Evolutionary conservation across 345 rosid genomes (phyloP).

Genomic region (Populus nigra): DNA sequence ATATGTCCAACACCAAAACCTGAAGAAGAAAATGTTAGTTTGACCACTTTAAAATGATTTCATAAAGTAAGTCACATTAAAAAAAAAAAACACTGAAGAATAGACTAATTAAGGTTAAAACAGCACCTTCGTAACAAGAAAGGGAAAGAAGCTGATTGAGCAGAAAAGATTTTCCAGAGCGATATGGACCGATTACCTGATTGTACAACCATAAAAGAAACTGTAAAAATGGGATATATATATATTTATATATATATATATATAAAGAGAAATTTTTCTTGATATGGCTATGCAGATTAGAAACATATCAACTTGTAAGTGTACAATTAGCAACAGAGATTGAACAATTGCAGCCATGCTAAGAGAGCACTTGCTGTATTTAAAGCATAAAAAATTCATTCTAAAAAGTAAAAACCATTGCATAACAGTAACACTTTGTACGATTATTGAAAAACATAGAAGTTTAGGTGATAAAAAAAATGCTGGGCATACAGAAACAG

Average conservation of each 20-base stretch:
- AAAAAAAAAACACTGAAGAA: neutral
- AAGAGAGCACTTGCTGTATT: neutral
- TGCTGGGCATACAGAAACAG: conserved; percentile 73
- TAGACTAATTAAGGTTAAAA: conserved; percentile 17
- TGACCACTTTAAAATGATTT: neutral
- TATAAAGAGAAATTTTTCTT: neutral
- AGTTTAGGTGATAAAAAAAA: neutral
- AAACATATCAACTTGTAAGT: neutral
- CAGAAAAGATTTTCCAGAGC: conserved; percentile 97
- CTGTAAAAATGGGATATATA: conserved; percentile 21
- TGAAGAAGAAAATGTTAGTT: conserved; percentile 22
- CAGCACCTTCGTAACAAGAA: conserved; percentile 89
- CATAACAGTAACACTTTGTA: neutral
- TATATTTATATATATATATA: neutral
- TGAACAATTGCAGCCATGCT: neutral
- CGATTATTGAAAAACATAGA: neutral
- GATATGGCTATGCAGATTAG: neutral
- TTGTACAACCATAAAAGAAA: conserved; percentile 26
- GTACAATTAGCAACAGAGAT: neutral
- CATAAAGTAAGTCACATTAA: conserved; percentile 4
- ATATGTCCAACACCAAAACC: conserved; percentile 99
- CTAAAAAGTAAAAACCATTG: neutral
- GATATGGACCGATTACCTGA: conserved; percentile 98
- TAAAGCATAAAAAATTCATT: conserved; percentile 8
- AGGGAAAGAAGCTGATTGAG: conserved; percentile 99